Conservation (phyloP, 2,329 filamentous ascomycete species). For the Cytospora mali region DNA sequence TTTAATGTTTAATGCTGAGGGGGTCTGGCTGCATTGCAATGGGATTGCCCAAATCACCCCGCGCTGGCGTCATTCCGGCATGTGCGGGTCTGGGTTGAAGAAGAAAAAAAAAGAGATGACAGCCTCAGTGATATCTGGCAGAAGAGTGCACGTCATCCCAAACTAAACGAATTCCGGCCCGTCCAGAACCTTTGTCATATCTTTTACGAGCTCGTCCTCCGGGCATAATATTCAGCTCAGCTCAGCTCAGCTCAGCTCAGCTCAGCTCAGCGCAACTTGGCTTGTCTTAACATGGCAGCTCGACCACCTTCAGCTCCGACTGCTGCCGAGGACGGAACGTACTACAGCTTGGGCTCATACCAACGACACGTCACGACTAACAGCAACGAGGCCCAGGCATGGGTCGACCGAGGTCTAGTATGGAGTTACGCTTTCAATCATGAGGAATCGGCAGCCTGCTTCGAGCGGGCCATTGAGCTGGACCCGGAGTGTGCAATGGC, state of each 20-base stretch:
- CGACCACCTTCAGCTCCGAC: constrained; percentile 16
- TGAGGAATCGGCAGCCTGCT: constrained; percentile 68
- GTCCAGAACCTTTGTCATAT: too few species aligned
- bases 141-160: neutral
- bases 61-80: neutral
- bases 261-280: neutral
- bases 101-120: neutral
- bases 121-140: neutral
- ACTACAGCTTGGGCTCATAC: constrained; percentile 66
- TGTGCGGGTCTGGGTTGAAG: neutral
- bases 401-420: constrained; percentile 73
- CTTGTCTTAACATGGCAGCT: constrained; percentile 14
- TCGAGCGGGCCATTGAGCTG: constrained; percentile 57
- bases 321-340: constrained; percentile 37
- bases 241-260: neutral
- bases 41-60: neutral
- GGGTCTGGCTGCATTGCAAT: neutral
- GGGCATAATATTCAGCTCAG: neutral
- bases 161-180: too few species aligned
- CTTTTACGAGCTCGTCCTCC: neutral
- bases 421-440: constrained; percentile 81
- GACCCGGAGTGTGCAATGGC: constrained; percentile 64
- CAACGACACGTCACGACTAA: constrained; percentile 57
- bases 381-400: constrained; percentile 57
- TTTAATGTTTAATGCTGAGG: neutral